Evolutionary conservation across 2,329 filamentous ascomycete species (phyloP), one percentile per base, ranked within the genome.

Genomic region (Fusarium armeniacum): DNA sequence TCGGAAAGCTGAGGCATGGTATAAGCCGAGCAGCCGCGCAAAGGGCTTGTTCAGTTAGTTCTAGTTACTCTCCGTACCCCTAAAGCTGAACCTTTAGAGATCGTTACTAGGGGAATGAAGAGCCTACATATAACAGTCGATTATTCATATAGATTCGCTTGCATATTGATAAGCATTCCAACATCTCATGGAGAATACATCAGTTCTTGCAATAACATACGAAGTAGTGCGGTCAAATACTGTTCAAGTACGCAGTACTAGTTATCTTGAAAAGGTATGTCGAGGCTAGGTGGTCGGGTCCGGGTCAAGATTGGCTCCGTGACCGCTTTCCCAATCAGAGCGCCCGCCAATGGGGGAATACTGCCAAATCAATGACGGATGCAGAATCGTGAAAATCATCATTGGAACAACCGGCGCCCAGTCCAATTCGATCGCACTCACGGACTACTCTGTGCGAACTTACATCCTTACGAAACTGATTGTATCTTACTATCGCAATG

Each of bases 331-430:
- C 65, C 5, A 2, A 62, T 69, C 35, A 2, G 46, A 36, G 26
- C 20, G 46, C 41, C 52, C 44, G 44, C 53, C 43, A 61, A 65
- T 51, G 22, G 57, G 56, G 56, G 57, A 58, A 70, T 74, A 73
- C 65, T 74, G 74, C 74, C 70, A 68, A 72, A 70, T 76, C 74
- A 71, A 76, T 76, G 74, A 76, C 73, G 72, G 74, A 65, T 70
- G 53, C 59, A 69, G 66, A 75, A 76, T 71, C 72, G 60, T 59
- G 72, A 70, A 73, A 75, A 63, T 61, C 69, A 73, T 75, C 67
- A 73, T 76, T 75, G 67, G 71, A 73, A 73, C 70, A 67, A 55
- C 32, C n/a, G 22, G 40, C 49, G 45, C 26, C 43, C 58, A 59
- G 33, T 53, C 33, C 44, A 50, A 43, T 38, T 55, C 35, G 26